Base-by-base conservation (phyloP, 2,329 filamentous ascomycete species). In the Penicillium sp. region DNA sequence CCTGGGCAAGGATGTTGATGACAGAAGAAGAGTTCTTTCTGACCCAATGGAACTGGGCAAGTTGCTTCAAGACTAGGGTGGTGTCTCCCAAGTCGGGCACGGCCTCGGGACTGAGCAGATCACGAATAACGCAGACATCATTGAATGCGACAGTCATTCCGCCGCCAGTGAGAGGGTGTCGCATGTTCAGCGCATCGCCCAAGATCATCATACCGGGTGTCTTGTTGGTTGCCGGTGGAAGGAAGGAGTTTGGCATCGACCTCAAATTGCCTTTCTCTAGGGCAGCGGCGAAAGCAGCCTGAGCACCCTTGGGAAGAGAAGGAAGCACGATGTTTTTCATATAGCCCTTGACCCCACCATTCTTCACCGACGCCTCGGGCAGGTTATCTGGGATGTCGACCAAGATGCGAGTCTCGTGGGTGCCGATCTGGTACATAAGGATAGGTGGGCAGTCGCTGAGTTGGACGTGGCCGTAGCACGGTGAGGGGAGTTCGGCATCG, bases 111-210 rank as follows among this genome's bases (percentile, higher is more conserved):
- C 84, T 80, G 1, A 99, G 83, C 19, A 97, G 79, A 8, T 88
- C 82, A 1, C 88, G 80, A 23, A 99, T 82, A 1, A 95, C 75
- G 10, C 94, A 83, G 1, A 90, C 92, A 69, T 99, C 94, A 76
- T 93, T 96, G 74, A 99, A 89, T 1, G 91, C 94, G 1, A 97
- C 94, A 0, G 93, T 97, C 94, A 99, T 99, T 65, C 94, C 94
- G 62, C 94, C 94, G 49, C 94, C 94, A 0, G 94, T 99, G 11
- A 99, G 82, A 1, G 94, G 94, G 76, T 99, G 94, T n/a, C 94
- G 90, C 94, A 99, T 99, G 79, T 99, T 99, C 82, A 96, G 88
- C 13, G 94, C 93, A 71, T 99, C 94, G 55, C 94, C 94, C 8
- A 97, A 82, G 31, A 99, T 79, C 45, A 96, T 81, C 56, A 96